Percentiles rank a stretch among this genome's conserved stretches.
These are phyloP conservation scores for Aspergillus sp. DNA, from an alignment of 2,329 filamentous ascomycete species.

Conservation along the genomic window DNA sequence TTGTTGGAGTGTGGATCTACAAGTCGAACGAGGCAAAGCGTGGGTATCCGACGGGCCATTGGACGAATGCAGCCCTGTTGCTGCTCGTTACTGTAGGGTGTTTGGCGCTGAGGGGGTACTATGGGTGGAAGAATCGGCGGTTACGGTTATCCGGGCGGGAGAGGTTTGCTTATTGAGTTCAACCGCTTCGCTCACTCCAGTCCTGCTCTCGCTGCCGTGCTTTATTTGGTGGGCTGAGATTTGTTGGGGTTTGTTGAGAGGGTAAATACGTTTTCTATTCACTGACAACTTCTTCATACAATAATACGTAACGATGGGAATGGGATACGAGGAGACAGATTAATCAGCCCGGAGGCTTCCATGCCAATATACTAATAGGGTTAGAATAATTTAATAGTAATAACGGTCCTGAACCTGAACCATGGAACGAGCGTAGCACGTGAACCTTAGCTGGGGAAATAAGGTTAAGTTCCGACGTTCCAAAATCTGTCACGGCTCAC, in stretches of 20 bases:
- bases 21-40: slow-evolving; percentile 58
- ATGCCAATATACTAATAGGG: not conserved
- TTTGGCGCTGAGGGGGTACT: slow-evolving; percentile 56
- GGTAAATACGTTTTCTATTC: not conserved
- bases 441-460: slow-evolving; percentile 16
- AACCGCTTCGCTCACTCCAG: too few species aligned
- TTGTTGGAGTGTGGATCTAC: slow-evolving; percentile 73
- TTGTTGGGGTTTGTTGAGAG: not conserved
- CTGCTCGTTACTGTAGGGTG: slow-evolving; percentile 60
- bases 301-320: not conserved
- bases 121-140: slow-evolving; percentile 48
- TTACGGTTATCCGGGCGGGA: slow-evolving; percentile 22
- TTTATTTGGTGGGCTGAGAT: not conserved
- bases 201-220: too few species aligned
- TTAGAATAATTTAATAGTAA: not conserved
- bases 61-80: slow-evolving; percentile 62
- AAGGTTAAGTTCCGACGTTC: slow-evolving; percentile 24
- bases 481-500: slow-evolving; percentile 1
- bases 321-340: too few species aligned
- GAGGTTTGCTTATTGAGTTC: slow-evolving; percentile 28
- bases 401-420: slow-evolving; percentile 6
- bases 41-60: slow-evolving; percentile 71
- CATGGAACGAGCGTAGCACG: slow-evolving; percentile 22
- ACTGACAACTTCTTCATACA: not conserved
- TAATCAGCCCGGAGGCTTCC: not conserved